Conservation (phyloP, 2,329 filamentous ascomycete genomes). For the Exophiala viscosa region DNA sequence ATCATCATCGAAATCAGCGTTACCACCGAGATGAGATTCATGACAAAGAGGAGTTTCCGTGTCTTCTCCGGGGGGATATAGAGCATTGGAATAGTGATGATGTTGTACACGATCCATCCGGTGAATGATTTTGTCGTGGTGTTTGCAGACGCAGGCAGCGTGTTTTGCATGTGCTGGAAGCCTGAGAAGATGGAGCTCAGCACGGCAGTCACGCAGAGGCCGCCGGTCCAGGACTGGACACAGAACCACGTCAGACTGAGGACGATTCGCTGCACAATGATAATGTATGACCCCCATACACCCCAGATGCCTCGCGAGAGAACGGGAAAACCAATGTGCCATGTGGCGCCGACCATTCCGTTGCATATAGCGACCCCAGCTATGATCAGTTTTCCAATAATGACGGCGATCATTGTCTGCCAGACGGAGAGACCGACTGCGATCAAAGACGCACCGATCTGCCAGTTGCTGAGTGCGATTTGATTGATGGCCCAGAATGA, state of each 20-base stretch:
- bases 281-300: slow-evolving; percentile 41
- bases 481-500: slow-evolving; percentile 41
- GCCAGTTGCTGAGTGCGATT: slow-evolving; percentile 36
- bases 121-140: slow-evolving; percentile 38
- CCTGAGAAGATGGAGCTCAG: slow-evolving; percentile 35
- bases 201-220: slow-evolving; percentile 33
- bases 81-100: slow-evolving; percentile 41
- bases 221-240: slow-evolving; percentile 38
- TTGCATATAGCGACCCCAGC: slow-evolving; percentile 36
- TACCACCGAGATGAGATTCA: slow-evolving; percentile 30
- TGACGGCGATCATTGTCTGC: slow-evolving; percentile 39
- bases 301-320: slow-evolving; percentile 42
- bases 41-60: slow-evolving; percentile 31
- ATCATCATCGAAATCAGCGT: slow-evolving; percentile 30
- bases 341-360: slow-evolving; percentile 38
- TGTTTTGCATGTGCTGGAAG: slow-evolving; percentile 37
- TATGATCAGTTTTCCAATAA: slow-evolving; percentile 39
- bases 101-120: slow-evolving; percentile 35
- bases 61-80: slow-evolving; percentile 44
- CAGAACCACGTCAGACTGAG: slow-evolving; percentile 35
- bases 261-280: slow-evolving; percentile 41
- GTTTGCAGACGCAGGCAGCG: slow-evolving; percentile 32
- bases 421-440: slow-evolving; percentile 39
- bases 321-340: slow-evolving; percentile 45
- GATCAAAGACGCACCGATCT: slow-evolving; percentile 37